Evolutionary conservation across 441 rosid species (phyloP), one percentile per base, ranked within the genome.

Genomic region (Gossypium schwendimanii): DNA sequence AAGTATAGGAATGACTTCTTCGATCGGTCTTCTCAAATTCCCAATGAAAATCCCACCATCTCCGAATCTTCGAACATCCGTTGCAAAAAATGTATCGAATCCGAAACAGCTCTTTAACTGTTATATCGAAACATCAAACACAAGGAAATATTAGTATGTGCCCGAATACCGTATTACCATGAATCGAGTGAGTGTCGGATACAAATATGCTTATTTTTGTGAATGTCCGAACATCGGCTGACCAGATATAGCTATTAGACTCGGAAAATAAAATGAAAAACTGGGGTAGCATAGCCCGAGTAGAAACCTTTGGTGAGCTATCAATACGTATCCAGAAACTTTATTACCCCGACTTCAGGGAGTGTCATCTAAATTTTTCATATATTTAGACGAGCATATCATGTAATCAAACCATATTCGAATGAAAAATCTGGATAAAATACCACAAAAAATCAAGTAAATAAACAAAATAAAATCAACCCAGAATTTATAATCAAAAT

Each of bases 21-120:
- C 92, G 36, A 93, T 79, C 2, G 98, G 94, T 64, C 72, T 90
- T 73, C 93, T 80, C 71, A 93, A 83, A 79, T 91, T 93, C 39
- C 98, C 96, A 69, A 93, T 81, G 78, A 89, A 93, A 68, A 93
- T 90, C 0, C 98, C 98, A 7, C 98, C 98, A 84, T 91, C 98
- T 68, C 96, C 98, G 71, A 93, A 93, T 73, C 98, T 85, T 80
- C 98, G 87, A 75, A 86, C 94, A 78, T 91, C 96, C 14, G 97
- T 91, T 0, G 97, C 93, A 33, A 89, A 93, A 75, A 93, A 93
- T 10, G 96, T 90, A 79, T 91, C 87, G 21, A 91, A 91, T 3
- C 98, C 96, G 28, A 90, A 94, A 75, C 97, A 94, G 84, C 86
- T 87, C 81, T 80, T 94, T 65, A 91, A 83, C 97, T 93, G 89